Evolutionary conservation across 129 eudicot species (phyloP).

Genomic region (Sambucus nigra): DNA sequence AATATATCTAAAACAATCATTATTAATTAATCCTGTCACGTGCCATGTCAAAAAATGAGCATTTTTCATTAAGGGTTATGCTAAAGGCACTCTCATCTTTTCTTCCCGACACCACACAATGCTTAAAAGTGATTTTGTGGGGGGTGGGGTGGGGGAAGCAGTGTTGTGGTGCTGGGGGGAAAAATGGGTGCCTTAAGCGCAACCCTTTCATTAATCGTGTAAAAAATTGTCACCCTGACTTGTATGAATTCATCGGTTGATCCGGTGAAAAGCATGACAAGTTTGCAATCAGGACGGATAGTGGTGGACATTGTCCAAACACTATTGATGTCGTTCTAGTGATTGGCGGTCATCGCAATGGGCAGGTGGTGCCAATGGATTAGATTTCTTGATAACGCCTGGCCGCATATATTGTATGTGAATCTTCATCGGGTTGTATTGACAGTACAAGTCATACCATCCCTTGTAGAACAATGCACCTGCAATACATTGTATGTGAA

Average conservation of each 20-base stretch:
- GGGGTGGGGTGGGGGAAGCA: no score
- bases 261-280: constrained; percentile 64
- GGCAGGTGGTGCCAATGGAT: constrained; percentile 75
- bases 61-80: no score
- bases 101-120: no score
- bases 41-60: no score
- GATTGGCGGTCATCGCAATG: constrained; percentile 53
- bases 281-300: constrained; percentile 47
- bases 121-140: no score
- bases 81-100: no score
- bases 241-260: constrained; percentile 58
- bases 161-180: no score
- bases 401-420: constrained; percentile 74
- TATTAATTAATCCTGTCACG: no score
- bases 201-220: no score
- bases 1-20: no score
- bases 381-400: constrained; percentile 55
- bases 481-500: constrained; percentile 9
- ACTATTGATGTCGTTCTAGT: constrained; percentile 63
- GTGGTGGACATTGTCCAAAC: constrained; percentile 89
- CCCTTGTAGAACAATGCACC: constrained; percentile 70
- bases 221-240: no score
- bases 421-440: constrained; percentile 64
- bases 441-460: constrained; percentile 73
- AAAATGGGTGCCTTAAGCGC: no score